Base-by-base conservation (phyloP, 768 basidiomycete genomes). In the Phanerodontia chrysosporium region DNA sequence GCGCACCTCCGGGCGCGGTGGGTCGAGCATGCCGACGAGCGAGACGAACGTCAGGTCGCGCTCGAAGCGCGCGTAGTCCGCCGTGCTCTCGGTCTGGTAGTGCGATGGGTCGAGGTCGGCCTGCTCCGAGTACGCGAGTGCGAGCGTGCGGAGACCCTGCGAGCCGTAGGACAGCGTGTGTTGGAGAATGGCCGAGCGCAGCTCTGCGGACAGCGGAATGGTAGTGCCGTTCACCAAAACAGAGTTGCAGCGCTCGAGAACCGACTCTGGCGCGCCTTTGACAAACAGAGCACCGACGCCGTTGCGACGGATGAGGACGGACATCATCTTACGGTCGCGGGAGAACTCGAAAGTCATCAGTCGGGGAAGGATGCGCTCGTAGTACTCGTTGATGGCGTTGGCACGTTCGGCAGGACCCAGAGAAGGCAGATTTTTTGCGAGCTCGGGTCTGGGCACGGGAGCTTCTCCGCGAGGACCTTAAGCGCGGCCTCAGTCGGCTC, bases 311-410 rank as follows among this genome's bases (percentile, higher is more conserved):
- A 92, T 90, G 52, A 98, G 84, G 53, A 98, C 95, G 22, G 96
- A 97, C 96, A 98, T 98, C 86, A 95, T 96, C 76, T 98, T 99
- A 69, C 96, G 89, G 74, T 98, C 96, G 21, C 96, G 87, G 22
- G 95, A 92, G 75, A 99, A 98, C 73, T 99, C 96, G 72, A 99
- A 96, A 8, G 95, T 99, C 65, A 97, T 76, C 14, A 97, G 81
- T 58, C 95, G 87, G 18, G 85, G 78, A 68, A 92, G 87, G 16
- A 75, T 78, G 54, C 78, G 76, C 63, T 94, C 92, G 71, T 92
- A 87, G 73, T 85, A 80, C 35, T 90, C 87, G 77, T 89, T 95
- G 75, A 98, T 80, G 35, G 89, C 93, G 64, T 83, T 91, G 52
- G 90, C 87, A 55, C 95, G 90, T 36, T 74, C 76, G 18, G 78